Conservation (phyloP, 176 grass and related monocot species). For the Carex kokanica region DNA sequence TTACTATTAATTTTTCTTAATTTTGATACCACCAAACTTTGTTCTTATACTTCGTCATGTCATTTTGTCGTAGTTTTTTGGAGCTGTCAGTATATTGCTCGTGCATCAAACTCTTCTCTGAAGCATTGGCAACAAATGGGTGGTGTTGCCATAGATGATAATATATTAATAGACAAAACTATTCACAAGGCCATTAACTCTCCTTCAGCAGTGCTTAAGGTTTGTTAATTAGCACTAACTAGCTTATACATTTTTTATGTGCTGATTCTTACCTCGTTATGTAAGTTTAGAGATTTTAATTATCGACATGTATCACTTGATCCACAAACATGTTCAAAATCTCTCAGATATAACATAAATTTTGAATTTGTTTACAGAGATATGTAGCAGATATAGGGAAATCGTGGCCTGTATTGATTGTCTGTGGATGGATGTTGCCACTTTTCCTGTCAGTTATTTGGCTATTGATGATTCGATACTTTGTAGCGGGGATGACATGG, state of each 20-base stretch:
- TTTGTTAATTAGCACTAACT: slow-evolving; percentile 21
- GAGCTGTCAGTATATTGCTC: slow-evolving; percentile 95
- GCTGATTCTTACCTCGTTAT: neutral
- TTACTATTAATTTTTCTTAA: neutral
- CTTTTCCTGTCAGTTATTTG: slow-evolving; percentile 82
- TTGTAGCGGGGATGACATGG: slow-evolving; percentile 96
- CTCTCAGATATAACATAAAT: neutral
- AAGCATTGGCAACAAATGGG: slow-evolving; percentile 92
- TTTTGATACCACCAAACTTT: neutral
- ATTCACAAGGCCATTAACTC: slow-evolving; percentile 84
- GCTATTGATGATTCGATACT: slow-evolving; percentile 96
- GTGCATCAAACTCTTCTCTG: slow-evolving; percentile 84
- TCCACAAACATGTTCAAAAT: neutral
- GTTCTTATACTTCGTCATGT: slow-evolving; percentile 5
- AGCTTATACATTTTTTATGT: neutral
- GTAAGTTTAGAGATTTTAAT: neutral
- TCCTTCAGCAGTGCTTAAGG: slow-evolving; percentile 87
- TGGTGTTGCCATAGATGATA: slow-evolving; percentile 80
- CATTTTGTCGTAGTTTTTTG: slow-evolving; percentile 58
- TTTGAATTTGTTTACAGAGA: slow-evolving; percentile 57
- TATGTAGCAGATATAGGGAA: slow-evolving; percentile 96
- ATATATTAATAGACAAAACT: slow-evolving; percentile 90
- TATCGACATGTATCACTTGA: neutral
- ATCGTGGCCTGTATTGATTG: slow-evolving; percentile 92
- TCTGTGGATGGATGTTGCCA: slow-evolving; percentile 93